A percentile compares a stretch with the other conserved stretches of the same genome.
phyloP scores from a whole-genome alignment of 1,284 basidiomycete genomes.

The Puccinia horiana region DNA sequence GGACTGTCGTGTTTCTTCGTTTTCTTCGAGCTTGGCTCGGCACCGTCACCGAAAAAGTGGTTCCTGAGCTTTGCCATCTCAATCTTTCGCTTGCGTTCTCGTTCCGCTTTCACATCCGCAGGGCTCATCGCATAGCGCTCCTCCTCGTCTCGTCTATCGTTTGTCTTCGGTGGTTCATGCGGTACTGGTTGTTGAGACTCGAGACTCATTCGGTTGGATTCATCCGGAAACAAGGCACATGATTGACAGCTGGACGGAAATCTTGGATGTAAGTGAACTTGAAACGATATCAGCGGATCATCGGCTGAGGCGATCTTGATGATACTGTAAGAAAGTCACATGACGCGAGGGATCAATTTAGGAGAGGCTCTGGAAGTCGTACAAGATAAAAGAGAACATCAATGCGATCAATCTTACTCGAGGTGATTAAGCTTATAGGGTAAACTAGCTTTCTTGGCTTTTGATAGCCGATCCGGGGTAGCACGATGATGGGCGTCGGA shows the following conservation, averaged over 20 bases:
- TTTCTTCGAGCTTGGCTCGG: not conserved
- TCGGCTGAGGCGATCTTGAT: conserved; percentile 17
- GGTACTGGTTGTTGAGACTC: not conserved
- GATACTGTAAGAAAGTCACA: not conserved
- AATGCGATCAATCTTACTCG: conserved; percentile 11
- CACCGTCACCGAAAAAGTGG: conserved; percentile 24
- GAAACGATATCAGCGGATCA: conserved; percentile 14
- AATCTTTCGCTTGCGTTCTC: conserved; percentile 41
- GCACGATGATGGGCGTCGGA: not conserved
- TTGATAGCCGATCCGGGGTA: conserved; percentile 12
- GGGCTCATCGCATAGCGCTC: conserved; percentile 41
- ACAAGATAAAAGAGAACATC: not conserved
- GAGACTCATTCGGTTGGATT: conserved; percentile 34
- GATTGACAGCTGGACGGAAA: conserved; percentile 27
- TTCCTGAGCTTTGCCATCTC: conserved; percentile 36
- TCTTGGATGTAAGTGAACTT: conserved; percentile 26
- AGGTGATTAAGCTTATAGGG: conserved; percentile 36
- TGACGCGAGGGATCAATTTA: no score
- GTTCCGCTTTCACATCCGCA: conserved; percentile 20
- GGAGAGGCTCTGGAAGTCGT: no score
- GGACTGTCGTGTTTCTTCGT: not conserved
- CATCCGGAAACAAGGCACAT: conserved; percentile 32
- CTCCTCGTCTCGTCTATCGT: not conserved
- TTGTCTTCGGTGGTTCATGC: not conserved
- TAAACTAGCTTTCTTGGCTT: conserved; percentile 22